Evolutionary conservation across 805 yeast species (phyloP).

Genomic region (Nematodospora valgi): DNA sequence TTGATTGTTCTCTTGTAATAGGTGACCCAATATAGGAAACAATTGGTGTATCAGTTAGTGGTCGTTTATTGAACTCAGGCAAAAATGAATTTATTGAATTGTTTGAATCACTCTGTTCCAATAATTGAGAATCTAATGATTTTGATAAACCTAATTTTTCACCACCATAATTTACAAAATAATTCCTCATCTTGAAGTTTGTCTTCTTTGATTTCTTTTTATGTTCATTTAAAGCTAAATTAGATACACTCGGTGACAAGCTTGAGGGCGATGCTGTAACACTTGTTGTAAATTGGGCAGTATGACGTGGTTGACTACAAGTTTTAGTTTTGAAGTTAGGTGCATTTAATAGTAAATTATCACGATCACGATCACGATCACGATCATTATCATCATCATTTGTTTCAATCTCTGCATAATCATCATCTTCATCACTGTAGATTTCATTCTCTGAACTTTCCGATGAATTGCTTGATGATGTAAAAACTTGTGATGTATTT

Average conservation of each 20-base stretch:
- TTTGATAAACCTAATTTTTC: constrained; percentile 12
- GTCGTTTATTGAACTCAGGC: constrained; percentile 67
- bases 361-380: constrained; percentile 2
- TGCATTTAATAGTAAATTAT: constrained; percentile 2
- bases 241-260: constrained; percentile 6
- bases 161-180: constrained; percentile 4
- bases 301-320: background rate
- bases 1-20: constrained; percentile 23
- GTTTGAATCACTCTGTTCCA: constrained; percentile 12
- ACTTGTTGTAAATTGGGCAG: constrained; percentile 4
- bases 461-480: constrained; percentile 6
- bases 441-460: constrained; percentile 7
- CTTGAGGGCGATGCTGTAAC: constrained; percentile 10
- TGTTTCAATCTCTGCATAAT: constrained; percentile 7
- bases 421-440: constrained; percentile 8
- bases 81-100: constrained; percentile 16
- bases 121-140: constrained; percentile 13
- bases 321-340: constrained; percentile 2
- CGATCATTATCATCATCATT: constrained; percentile 4
- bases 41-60: constrained; percentile 72
- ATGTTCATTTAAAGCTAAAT: background rate
- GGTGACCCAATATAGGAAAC: constrained; percentile 59
- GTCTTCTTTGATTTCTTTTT: background rate
- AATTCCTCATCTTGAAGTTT: background rate
- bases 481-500: constrained; percentile 8